Base-by-base conservation (phyloP, 2,329 filamentous ascomycete species). In the Capronia coronata region DNA sequence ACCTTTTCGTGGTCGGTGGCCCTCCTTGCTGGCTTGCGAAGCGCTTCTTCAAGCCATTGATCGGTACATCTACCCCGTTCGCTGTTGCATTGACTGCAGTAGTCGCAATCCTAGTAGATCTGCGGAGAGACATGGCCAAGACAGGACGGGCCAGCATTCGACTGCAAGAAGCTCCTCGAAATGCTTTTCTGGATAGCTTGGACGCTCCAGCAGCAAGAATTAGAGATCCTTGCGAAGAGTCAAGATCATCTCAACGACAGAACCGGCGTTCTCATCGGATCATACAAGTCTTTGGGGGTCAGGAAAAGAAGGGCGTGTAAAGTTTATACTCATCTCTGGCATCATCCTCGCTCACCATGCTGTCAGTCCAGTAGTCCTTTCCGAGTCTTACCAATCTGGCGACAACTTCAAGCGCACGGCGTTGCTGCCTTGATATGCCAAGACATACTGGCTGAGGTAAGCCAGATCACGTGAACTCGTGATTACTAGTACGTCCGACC, bases 1-100 rank as follows among this genome's bases (percentile, higher is more conserved):
- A 19, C 40, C 57, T 59, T 41, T 58, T 60, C 30, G 47, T 19
- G 18, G 49, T 49, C 2, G 29, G 35, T 30, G 51, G 40, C 9
- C 34, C 13, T 16, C 19, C 53, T 46, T 55, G 41, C 32, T 39
- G 16, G 49, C 22, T 34, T 14, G 46, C 38, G n/a, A 49, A 27
- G 21, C 54, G 58, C 21, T 57, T 65, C 58, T 64, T 54, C 18
- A 42, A 21, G 14, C n/a, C 35, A 27, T 40, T 38, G 25, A 14
- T 21, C 14, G 21, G 21, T n/a, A 19, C 22, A 13, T 13, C 14
- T 8, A 34, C 14, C 6, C 18, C 27, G 22, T 49, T 43, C 39
- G 32, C 10, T 16, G 16, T 25, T 18, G 40, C 5, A 16, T 41
- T 13, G 9, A 43, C 16, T 11, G 34, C 11, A 10, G 38, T 30